Evolutionary conservation across 306 rosid species (phyloP).

Genomic region (Argentina anserina): DNA sequence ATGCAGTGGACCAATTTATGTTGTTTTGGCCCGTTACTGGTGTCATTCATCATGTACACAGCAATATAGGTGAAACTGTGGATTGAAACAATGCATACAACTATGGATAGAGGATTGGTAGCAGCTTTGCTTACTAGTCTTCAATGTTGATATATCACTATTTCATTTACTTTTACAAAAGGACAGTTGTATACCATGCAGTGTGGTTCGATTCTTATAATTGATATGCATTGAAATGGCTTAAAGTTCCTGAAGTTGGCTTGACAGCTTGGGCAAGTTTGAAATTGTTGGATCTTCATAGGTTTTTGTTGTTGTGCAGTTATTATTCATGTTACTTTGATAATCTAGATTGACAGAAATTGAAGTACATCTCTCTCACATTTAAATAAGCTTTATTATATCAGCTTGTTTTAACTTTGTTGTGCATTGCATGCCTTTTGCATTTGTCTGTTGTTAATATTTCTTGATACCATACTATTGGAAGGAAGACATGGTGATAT

Average conservation of each 20-base stretch:
- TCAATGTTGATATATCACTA: not conserved
- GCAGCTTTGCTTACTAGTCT: not conserved
- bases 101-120: not conserved
- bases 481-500: not conserved
- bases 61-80: not conserved
- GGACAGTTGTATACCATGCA: not conserved
- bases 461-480: not conserved
- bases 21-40: not conserved
- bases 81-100: not conserved
- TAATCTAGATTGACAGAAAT: not conserved
- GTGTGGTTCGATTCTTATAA: not conserved
- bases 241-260: not conserved
- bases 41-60: too few species aligned
- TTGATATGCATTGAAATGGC: not conserved
- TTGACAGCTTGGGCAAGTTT: not conserved
- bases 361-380: not conserved
- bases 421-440: not conserved
- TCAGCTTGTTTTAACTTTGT: not conserved
- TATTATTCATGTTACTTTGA: not conserved
- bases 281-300: not conserved
- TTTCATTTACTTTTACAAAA: not conserved
- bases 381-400: not conserved
- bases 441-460: not conserved
- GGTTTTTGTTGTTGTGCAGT: not conserved
- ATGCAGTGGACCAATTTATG: not conserved